phyloP scores from a whole-genome alignment of 331 rosid genomes.

The Acacia pycnantha region DNA sequence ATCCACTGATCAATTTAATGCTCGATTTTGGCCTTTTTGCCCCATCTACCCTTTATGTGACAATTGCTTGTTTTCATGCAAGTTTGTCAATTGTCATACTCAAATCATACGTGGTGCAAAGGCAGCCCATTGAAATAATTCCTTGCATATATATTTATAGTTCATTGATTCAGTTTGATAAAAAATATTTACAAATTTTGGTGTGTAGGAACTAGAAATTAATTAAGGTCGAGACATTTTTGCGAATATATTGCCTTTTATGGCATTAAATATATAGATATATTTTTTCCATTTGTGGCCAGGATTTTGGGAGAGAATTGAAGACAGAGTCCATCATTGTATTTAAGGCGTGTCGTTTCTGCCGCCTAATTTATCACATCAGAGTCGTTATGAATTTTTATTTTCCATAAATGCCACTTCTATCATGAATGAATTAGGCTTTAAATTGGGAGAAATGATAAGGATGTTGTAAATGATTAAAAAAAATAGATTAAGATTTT shows the following conservation, averaged over 20 bases:
- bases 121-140: neutral
- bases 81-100: neutral
- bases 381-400: neutral
- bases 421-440: neutral
- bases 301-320: neutral
- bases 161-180: neutral
- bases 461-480: no score
- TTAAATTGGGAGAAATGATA: neutral
- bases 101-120: neutral
- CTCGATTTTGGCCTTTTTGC: no score
- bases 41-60: neutral
- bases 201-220: neutral
- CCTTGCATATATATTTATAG: neutral
- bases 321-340: neutral
- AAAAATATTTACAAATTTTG: neutral
- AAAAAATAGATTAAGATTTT: no score
- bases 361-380: neutral
- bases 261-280: neutral
- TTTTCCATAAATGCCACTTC: neutral
- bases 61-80: neutral
- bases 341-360: neutral
- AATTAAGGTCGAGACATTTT: neutral
- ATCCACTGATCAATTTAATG: neutral
- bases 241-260: neutral
- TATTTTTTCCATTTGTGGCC: neutral